A percentile compares a stretch with the other conserved stretches of the same genome.
Conservation (phyloP, 345 rosid species). For the Lumnitzera littorea region DNA sequence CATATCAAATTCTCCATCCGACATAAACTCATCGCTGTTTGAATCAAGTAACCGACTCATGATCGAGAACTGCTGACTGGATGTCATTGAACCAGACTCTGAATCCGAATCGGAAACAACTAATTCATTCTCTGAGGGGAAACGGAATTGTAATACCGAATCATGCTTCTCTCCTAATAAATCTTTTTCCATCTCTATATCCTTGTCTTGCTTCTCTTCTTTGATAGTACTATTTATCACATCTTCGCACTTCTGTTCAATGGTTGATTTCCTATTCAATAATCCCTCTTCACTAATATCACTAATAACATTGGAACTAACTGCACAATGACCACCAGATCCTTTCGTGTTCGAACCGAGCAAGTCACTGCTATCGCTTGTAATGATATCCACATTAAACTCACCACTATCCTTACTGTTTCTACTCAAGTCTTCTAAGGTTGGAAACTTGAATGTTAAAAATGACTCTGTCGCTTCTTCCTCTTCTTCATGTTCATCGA, state of each 20-base stretch:
- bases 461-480: constrained; percentile 33
- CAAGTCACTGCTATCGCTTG: constrained; percentile 31
- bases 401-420: constrained; percentile 14
- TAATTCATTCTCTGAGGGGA: constrained; percentile 39
- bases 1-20: constrained; percentile 46
- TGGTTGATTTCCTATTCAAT: too few relatives aligned
- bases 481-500: constrained; percentile 14
- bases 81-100: constrained; percentile 30
- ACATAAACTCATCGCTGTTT: constrained; percentile 41
- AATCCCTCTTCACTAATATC: too few relatives aligned
- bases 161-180: constrained; percentile 3
- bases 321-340: background rate
- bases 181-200: constrained; percentile 10
- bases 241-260: too few relatives aligned
- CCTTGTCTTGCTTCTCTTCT: constrained; percentile 6
- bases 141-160: constrained; percentile 17
- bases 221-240: too few relatives aligned
- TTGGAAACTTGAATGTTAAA: constrained; percentile 70
- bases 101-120: constrained; percentile 34
- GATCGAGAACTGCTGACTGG: constrained; percentile 35
- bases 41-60: constrained; percentile 34
- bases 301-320: too few relatives aligned
- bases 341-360: constrained; percentile 34
- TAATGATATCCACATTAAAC: constrained; percentile 13
- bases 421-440: constrained; percentile 32